A percentile compares a stretch with the other conserved stretches of the same genome.
Evolutionary conservation across 352 stramenopile species (phyloP).

Genomic region (Globisporangium spiculum): DNA sequence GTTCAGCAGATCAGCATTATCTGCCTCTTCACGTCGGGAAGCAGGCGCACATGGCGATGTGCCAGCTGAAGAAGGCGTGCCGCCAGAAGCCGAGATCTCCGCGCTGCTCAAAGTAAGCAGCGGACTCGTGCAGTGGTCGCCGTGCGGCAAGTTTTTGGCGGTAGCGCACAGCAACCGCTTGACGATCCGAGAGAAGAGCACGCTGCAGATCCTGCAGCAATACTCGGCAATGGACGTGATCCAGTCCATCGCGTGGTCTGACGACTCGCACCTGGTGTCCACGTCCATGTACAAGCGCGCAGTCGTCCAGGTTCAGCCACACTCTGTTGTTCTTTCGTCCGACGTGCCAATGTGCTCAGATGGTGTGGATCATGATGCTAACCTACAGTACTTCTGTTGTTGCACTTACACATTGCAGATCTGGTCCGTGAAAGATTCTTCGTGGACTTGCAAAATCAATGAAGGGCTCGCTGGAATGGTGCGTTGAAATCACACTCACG

Average conservation of each 20-base stretch:
- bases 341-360: not conserved
- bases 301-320: slow-evolving; percentile 43
- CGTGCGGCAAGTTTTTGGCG: slow-evolving; percentile 54
- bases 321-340: not conserved
- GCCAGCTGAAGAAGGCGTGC: not conserved
- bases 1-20: not conserved
- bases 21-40: not conserved
- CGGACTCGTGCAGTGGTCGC: slow-evolving; percentile 70
- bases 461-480: slow-evolving; percentile 72
- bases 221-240: slow-evolving; percentile 55
- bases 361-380: not conserved
- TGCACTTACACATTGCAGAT: slow-evolving; percentile 19
- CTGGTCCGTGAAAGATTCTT: slow-evolving; percentile 63
- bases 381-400: not conserved
- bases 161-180: slow-evolving; percentile 50
- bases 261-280: slow-evolving; percentile 63
- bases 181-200: slow-evolving; percentile 45
- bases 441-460: slow-evolving; percentile 70
- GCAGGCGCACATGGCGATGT: not conserved
- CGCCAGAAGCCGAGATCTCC: slow-evolving; percentile 44
- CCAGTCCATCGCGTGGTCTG: slow-evolving; percentile 55
- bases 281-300: slow-evolving; percentile 65
- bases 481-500: not conserved
- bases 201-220: slow-evolving; percentile 64
- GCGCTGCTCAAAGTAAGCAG: slow-evolving; percentile 41